These are phyloP conservation scores for Debaryomyces singareniensis DNA, from an alignment of 1,139 yeast genomes.

Conservation along the genomic window DNA sequence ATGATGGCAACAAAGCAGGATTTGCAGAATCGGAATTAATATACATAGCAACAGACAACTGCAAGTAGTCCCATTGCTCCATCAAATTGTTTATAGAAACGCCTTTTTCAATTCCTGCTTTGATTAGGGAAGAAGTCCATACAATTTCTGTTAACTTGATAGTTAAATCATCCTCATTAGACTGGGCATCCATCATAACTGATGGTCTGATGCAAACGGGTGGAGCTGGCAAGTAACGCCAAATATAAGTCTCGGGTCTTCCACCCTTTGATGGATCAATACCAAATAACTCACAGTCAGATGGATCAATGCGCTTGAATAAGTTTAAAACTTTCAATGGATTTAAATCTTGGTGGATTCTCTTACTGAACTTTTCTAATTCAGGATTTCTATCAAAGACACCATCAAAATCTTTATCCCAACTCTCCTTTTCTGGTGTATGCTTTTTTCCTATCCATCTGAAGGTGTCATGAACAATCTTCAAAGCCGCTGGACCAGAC, in stretches of 20 bases:
- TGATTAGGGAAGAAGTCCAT: slow-evolving; percentile 87
- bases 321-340: slow-evolving; percentile 85
- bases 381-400: slow-evolving; percentile 76
- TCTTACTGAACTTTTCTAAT: slow-evolving; percentile 75
- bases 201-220: slow-evolving; percentile 99
- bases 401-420: slow-evolving; percentile 81
- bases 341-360: slow-evolving; percentile 90
- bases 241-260: slow-evolving; percentile 92
- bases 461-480: slow-evolving; percentile 92
- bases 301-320: slow-evolving; percentile 78
- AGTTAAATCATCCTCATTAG: slow-evolving; percentile 96
- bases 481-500: slow-evolving; percentile 86
- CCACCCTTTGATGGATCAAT: slow-evolving; percentile 84
- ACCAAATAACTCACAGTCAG: slow-evolving; percentile 89
- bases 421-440: slow-evolving; percentile 74
- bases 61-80: slow-evolving; percentile 99
- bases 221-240: slow-evolving; percentile 98
- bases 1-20: slow-evolving; percentile 64
- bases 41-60: slow-evolving; percentile 93
- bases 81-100: slow-evolving; percentile 84
- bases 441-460: slow-evolving; percentile 92
- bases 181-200: slow-evolving; percentile 87
- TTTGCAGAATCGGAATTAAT: slow-evolving; percentile 95
- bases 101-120: slow-evolving; percentile 94
- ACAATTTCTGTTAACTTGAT: slow-evolving; percentile 95